phyloP scores from a whole-genome alignment of 2,329 filamentous ascomycete genomes.

The Fusarium mangiferae region DNA sequence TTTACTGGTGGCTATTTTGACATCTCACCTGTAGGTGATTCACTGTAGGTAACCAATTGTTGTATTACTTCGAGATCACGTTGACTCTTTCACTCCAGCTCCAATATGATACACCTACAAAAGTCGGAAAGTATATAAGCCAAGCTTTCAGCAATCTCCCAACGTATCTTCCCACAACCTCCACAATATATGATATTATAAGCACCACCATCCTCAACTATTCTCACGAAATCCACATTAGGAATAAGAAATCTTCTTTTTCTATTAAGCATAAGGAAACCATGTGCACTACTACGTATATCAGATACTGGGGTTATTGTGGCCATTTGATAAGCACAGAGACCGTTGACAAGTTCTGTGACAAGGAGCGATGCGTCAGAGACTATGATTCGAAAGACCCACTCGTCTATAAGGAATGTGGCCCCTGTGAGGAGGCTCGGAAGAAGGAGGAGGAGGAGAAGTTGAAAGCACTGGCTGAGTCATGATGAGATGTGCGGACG shows the following conservation, averaged over 20 bases:
- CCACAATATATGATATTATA: not conserved
- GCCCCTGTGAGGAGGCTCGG: not conserved
- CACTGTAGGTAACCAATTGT: too few relatives aligned
- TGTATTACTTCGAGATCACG: too few relatives aligned
- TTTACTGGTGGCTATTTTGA: too few relatives aligned
- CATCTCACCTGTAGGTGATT: too few relatives aligned
- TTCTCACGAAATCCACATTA: rapidly evolving
- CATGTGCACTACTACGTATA: not conserved
- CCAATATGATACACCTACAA: not conserved
- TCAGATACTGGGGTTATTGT: not conserved
- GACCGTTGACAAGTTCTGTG: not conserved
- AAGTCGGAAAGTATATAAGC: not conserved
- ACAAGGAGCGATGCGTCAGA: not conserved
- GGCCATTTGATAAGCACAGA: not conserved
- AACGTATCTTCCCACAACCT: too few relatives aligned
- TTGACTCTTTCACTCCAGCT: too few relatives aligned
- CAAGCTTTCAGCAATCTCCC: too few relatives aligned
- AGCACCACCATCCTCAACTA: not conserved
- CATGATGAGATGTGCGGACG: not conserved
- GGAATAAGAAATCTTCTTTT: rapidly evolving
- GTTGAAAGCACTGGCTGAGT: not conserved
- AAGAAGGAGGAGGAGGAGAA: not conserved
- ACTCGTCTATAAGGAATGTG: not conserved
- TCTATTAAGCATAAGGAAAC: rapidly evolving
- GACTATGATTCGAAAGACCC: not conserved